Evolutionary conservation across 208 protist genomes (phyloP).

Genomic region (Strigomonas galati): DNA sequence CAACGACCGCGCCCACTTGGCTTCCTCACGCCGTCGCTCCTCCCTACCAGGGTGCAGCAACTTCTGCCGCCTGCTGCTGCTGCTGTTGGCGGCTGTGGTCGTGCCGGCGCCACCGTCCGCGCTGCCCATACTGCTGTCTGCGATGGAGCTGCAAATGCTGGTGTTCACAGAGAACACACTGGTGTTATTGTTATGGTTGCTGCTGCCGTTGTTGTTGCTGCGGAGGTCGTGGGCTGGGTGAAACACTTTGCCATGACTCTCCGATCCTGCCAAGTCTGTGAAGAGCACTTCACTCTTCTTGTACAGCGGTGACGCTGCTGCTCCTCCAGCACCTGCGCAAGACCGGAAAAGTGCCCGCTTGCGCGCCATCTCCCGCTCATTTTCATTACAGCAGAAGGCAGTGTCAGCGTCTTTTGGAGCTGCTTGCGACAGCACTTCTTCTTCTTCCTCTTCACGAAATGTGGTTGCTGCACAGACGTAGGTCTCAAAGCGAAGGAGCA

Average conservation of each 20-base stretch:
- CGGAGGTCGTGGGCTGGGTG: constrained; percentile 4
- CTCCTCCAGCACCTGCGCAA: too few relatives aligned
- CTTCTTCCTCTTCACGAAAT: not conserved
- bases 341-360: too few relatives aligned
- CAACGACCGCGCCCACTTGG: constrained; percentile 22
- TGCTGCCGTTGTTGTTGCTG: constrained; percentile 6
- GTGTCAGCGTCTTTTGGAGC: too few relatives aligned
- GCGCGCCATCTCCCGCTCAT: too few relatives aligned
- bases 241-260: constrained; percentile 19
- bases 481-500: constrained; percentile 36
- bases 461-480: constrained; percentile 4
- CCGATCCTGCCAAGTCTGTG: constrained; percentile 67
- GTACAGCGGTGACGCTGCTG: not conserved
- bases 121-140: not conserved
- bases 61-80: constrained; percentile 10
- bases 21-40: constrained; percentile 19
- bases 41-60: constrained; percentile 17
- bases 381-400: too few relatives aligned
- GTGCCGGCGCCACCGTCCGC: constrained; percentile 4
- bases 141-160: not conserved
- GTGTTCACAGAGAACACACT: not conserved
- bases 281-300: constrained; percentile 42
- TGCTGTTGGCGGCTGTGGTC: constrained; percentile 4
- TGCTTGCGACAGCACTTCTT: too few relatives aligned
- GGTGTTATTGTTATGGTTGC: not conserved